A percentile compares a stretch with the other conserved stretches of the same genome.
Conservation (phyloP, 805 yeast species). For the Scheffersomyces amazonensis region DNA sequence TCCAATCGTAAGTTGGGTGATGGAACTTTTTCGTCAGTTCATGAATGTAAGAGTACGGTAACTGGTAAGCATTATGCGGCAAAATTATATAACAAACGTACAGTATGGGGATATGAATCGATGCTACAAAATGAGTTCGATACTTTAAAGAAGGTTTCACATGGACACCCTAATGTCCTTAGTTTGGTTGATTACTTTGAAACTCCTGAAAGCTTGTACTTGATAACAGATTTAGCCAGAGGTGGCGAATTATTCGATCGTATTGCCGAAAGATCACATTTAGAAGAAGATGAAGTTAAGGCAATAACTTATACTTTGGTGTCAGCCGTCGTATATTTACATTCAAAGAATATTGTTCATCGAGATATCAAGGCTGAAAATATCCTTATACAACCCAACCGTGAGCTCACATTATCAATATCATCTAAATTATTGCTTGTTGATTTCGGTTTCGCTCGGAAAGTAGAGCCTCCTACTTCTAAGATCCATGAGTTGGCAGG, state of each 20-base stretch:
- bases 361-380: slow-evolving; percentile 76
- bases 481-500: slow-evolving; percentile 54
- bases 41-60: slow-evolving; percentile 43
- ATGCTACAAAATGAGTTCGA: slow-evolving; percentile 60
- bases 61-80: slow-evolving; percentile 51
- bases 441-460: slow-evolving; percentile 64
- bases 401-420: no score
- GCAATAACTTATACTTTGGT: slow-evolving; percentile 49
- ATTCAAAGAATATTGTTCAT: slow-evolving; percentile 58
- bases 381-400: slow-evolving; percentile 43
- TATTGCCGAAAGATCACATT: slow-evolving; percentile 44
- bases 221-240: slow-evolving; percentile 64
- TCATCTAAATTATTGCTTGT: slow-evolving; percentile 45
- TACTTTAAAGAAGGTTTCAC: slow-evolving; percentile 49
- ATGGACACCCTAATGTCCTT: slow-evolving; percentile 52
- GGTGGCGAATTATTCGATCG: slow-evolving; percentile 70
- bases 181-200: slow-evolving; percentile 70
- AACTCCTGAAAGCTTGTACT: slow-evolving; percentile 51
- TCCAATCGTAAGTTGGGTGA: slow-evolving; percentile 33
- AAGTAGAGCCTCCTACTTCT: slow-evolving; percentile 27
- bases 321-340: slow-evolving; percentile 57
- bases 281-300: slow-evolving; percentile 46
- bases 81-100: slow-evolving; percentile 47
- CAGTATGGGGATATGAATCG: slow-evolving; percentile 51
- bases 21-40: slow-evolving; percentile 51